Evolutionary conservation across 352 stramenopile species (phyloP).

Genomic region (Phytophthora palmivora): DNA sequence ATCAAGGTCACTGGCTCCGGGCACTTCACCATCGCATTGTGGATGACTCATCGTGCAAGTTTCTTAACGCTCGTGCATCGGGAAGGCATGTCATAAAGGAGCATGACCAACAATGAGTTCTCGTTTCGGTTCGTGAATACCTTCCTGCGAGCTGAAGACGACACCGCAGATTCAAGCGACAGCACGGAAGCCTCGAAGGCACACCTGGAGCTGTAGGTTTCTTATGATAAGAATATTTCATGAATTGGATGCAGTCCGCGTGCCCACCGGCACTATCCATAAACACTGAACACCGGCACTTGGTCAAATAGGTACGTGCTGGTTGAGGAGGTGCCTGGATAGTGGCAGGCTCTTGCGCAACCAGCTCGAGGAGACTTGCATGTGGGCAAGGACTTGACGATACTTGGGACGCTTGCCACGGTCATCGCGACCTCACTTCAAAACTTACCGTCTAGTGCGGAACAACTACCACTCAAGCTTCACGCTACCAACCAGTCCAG

Average conservation of each 20-base stretch:
- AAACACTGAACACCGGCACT: background rate
- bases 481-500: slow-evolving; percentile 25
- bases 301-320: slow-evolving; percentile 9
- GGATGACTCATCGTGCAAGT: background rate
- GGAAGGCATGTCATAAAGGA: background rate
- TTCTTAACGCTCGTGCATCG: background rate
- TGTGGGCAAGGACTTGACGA: too few species aligned
- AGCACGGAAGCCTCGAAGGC: too few species aligned
- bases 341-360: slow-evolving; percentile 1
- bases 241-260: slow-evolving; percentile 16
- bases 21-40: background rate
- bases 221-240: slow-evolving; percentile 19
- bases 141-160: too few species aligned
- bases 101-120: background rate
- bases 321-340: slow-evolving; percentile 25
- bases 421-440: slow-evolving; percentile 17
- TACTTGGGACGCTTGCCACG: background rate
- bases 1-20: slow-evolving; percentile 2
- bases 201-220: background rate
- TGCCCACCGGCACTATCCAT: background rate
- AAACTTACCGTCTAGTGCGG: slow-evolving; percentile 27
- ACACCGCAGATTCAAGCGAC: too few species aligned
- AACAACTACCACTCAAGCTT: slow-evolving; percentile 35
- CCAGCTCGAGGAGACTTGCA: background rate
- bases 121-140: too few species aligned